Evolutionary conservation across 1,284 basidiomycete species (phyloP).

Genomic region (Sanghuangporus weigelae): DNA sequence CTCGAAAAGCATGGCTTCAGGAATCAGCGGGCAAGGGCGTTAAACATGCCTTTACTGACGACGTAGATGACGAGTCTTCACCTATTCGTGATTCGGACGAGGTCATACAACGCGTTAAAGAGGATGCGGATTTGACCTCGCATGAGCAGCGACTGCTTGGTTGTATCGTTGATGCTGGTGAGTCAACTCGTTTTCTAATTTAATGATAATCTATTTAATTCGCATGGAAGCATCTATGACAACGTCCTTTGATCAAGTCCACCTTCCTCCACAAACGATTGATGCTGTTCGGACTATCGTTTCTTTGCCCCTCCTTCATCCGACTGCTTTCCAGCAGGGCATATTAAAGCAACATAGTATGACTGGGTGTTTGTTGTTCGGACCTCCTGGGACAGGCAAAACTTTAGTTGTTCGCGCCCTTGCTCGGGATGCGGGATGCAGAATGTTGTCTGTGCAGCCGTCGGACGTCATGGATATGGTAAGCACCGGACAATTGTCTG

Average conservation of each 20-base stretch:
- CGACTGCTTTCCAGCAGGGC: conserved; percentile 85
- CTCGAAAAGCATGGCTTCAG: conserved; percentile 59
- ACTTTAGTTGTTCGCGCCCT: conserved; percentile 87
- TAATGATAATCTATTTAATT: conserved; percentile 11
- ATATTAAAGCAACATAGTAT: conserved; percentile 89
- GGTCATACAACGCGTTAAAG: conserved; percentile 69
- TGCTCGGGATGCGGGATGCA: conserved; percentile 85
- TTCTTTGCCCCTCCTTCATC: conserved; percentile 86
- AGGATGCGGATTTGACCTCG: conserved; percentile 65
- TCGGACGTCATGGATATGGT: conserved; percentile 91
- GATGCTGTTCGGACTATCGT: conserved; percentile 89
- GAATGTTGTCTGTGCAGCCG: conserved; percentile 81
- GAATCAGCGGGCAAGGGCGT: conserved; percentile 39
- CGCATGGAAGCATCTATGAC: conserved; percentile 53
- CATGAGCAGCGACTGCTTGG: conserved; percentile 76
- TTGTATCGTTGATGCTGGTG: conserved; percentile 80
- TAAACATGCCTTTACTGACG: conserved; percentile 35
- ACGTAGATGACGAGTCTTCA: conserved; percentile 27
- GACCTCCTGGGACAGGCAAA: conserved; percentile 90
- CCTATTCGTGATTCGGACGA: conserved; percentile 44
- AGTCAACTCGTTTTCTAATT: conserved; percentile 25
- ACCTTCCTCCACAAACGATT: conserved; percentile 79
- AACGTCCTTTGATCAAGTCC: conserved; percentile 86
- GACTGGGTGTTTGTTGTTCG: conserved; percentile 84
- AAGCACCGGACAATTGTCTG: conserved; percentile 17